phyloP scores from a whole-genome alignment of 179 eudicot species.

The Silene noctiflora region DNA sequence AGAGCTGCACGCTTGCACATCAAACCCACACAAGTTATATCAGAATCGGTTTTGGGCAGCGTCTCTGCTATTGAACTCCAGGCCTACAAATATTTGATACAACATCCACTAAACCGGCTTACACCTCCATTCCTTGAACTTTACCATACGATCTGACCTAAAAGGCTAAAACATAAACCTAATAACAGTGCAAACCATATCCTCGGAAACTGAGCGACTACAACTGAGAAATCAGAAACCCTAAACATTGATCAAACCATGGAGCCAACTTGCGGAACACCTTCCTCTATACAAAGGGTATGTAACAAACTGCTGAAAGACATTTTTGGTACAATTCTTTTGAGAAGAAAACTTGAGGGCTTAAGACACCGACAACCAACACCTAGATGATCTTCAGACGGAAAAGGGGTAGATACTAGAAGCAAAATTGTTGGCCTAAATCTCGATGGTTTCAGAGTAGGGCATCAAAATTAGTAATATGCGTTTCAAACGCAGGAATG shows the following conservation, averaged over 20 bases:
- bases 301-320: neutral
- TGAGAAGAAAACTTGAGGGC: neutral
- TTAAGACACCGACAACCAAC: too few species aligned
- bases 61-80: too few species aligned
- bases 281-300: neutral
- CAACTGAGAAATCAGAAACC: neutral
- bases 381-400: neutral
- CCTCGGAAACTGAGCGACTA: neutral
- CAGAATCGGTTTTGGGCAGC: too few species aligned
- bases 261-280: neutral
- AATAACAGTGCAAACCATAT: neutral
- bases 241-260: neutral
- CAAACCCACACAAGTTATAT: too few species aligned
- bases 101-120: neutral
- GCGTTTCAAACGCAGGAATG: constrained; percentile 51
- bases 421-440: constrained; percentile 13
- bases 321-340: too few species aligned
- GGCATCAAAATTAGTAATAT: constrained; percentile 27
- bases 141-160: neutral
- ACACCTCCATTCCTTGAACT: neutral
- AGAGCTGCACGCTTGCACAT: too few species aligned
- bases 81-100: too few species aligned
- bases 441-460: constrained; percentile 25
- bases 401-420: too few species aligned
- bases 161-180: neutral